Percentiles rank a stretch among this genome's conserved stretches.
Conservation (phyloP, 352 stramenopile species). For the Salisapilia sapeloensis region DNA sequence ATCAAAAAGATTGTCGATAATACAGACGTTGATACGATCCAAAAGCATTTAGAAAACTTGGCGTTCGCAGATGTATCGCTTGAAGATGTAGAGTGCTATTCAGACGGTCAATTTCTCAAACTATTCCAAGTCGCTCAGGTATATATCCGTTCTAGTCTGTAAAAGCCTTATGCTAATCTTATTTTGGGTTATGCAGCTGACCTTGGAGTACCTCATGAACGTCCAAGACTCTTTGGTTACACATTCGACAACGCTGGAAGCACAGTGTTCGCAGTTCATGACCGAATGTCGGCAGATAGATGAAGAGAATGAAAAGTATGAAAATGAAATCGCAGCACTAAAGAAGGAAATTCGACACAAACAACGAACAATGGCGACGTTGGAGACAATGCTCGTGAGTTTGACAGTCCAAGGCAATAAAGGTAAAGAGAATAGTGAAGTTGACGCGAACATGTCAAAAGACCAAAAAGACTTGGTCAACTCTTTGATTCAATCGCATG, state of each 20-base stretch:
- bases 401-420: constrained; percentile 26
- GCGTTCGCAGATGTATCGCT: constrained; percentile 67
- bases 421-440: background rate
- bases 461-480: background rate
- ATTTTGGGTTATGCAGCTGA: constrained; percentile 27
- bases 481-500: constrained; percentile 4
- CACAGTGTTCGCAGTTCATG: constrained; percentile 42
- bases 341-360: constrained; percentile 71
- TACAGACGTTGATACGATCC: constrained; percentile 59
- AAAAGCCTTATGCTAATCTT: too few species aligned
- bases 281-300: constrained; percentile 45
- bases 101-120: constrained; percentile 74
- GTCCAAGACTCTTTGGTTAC: constrained; percentile 65
- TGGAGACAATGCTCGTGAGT: constrained; percentile 68
- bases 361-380: constrained; percentile 61
- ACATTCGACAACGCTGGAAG: constrained; percentile 45
- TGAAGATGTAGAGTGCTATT: constrained; percentile 73
- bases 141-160: background rate
- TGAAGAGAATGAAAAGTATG: constrained; percentile 33
- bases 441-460: constrained; percentile 5
- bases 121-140: constrained; percentile 76
- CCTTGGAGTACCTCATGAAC: constrained; percentile 67
- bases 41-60: constrained; percentile 64
- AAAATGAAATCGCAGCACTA: constrained; percentile 34
- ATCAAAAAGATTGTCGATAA: constrained; percentile 51